phyloP scores from a whole-genome alignment of 352 stramenopile species.

The Phytophthora sp. region DNA sequence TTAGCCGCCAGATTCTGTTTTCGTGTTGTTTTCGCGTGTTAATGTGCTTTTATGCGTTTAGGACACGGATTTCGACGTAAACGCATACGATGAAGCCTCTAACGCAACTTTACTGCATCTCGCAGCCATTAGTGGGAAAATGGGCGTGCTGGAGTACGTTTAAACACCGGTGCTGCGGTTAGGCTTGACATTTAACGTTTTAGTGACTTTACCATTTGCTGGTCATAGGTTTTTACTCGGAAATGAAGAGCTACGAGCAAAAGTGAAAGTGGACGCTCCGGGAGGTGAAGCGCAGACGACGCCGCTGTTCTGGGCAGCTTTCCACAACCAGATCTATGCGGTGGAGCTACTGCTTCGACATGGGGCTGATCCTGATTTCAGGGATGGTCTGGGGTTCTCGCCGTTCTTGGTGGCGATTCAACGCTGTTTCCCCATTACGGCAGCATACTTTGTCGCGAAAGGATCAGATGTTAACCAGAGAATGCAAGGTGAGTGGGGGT shows the following conservation, averaged over 20 bases:
- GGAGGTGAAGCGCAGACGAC: slow-evolving; percentile 69
- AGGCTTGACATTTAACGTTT: neutral
- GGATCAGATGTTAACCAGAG: slow-evolving; percentile 68
- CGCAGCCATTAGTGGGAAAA: slow-evolving; percentile 82
- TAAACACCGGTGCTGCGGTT: too few relatives aligned
- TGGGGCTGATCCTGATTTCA: slow-evolving; percentile 58
- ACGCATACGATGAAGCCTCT: slow-evolving; percentile 48
- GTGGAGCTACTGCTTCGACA: slow-evolving; percentile 74
- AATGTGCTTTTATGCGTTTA: slow-evolving; percentile 12
- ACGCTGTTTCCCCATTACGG: slow-evolving; percentile 75
- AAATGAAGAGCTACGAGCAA: slow-evolving; percentile 34
- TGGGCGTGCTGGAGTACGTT: slow-evolving; percentile 72
- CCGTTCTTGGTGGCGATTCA: slow-evolving; percentile 76
- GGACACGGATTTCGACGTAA: slow-evolving; percentile 64
- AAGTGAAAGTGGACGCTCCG: slow-evolving; percentile 55
- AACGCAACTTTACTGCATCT: slow-evolving; percentile 79
- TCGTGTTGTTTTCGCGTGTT: slow-evolving; percentile 1
- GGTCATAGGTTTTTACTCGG: slow-evolving; percentile 55
- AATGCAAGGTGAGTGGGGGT: slow-evolving; percentile 41
- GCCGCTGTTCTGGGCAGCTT: slow-evolving; percentile 78
- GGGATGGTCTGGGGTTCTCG: slow-evolving; percentile 57
- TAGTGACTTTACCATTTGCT: neutral
- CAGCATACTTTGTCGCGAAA: slow-evolving; percentile 80
- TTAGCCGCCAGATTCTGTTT: neutral
- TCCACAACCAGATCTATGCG: slow-evolving; percentile 82